Evolutionary conservation across 2,329 filamentous ascomycete genomes (phyloP).

Genomic region (Akanthomyces dipterigenus): DNA sequence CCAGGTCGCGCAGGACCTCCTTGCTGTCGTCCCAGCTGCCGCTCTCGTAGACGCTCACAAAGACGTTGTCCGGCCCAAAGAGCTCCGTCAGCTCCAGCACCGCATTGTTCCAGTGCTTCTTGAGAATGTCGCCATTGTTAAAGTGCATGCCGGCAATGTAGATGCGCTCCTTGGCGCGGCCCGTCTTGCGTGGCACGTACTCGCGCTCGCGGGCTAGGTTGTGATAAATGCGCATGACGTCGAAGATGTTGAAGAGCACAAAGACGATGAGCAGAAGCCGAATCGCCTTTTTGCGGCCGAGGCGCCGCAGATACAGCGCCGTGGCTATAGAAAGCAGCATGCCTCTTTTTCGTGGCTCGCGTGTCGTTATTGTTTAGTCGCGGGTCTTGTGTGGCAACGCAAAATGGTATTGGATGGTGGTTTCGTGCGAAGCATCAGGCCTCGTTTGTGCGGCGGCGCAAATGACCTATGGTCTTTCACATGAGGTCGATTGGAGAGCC

Average conservation of each 20-base stretch:
- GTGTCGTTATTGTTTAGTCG: not conserved
- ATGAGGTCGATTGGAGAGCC: conserved; percentile 4
- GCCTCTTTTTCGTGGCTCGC: not conserved
- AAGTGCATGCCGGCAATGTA: conserved; percentile 66
- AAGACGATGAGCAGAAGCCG: conserved; percentile 29
- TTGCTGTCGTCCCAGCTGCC: conserved; percentile 66
- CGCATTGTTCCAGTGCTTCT: conserved; percentile 55
- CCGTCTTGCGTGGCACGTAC: conserved; percentile 16
- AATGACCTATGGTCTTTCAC: not conserved
- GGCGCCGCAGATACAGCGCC: conserved; percentile 29
- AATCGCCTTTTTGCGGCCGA: conserved; percentile 29
- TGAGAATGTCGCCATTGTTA: conserved; percentile 56
- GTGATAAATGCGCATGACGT: conserved; percentile 32
- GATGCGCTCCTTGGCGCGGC: conserved; percentile 36
- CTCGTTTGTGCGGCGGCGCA: not conserved
- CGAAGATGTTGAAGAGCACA: conserved; percentile 31
- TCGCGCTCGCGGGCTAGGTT: conserved; percentile 24
- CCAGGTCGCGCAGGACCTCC: conserved; percentile 49
- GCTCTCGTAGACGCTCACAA: conserved; percentile 60
- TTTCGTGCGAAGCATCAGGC: not conserved
- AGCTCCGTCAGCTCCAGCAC: conserved; percentile 49
- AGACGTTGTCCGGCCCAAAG: conserved; percentile 59
- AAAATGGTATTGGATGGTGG: no score
- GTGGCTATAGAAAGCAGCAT: conserved; percentile 26
- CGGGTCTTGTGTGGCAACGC: not conserved